These are phyloP conservation scores for Eimeria acervulina DNA, from an alignment of 169 alveolate species.

Conservation along the genomic window DNA sequence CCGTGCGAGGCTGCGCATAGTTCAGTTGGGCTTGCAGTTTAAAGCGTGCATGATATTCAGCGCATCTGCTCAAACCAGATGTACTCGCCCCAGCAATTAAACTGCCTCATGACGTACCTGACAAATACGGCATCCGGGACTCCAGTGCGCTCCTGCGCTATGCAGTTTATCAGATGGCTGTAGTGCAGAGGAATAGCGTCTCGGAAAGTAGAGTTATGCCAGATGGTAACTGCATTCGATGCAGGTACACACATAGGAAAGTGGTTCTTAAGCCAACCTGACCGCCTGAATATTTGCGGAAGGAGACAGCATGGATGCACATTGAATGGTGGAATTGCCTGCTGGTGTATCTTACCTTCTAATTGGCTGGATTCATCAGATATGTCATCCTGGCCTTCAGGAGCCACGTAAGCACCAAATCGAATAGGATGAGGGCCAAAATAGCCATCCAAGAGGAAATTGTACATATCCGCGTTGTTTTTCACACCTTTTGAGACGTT, in stretches of 20 bases:
- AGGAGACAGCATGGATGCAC: neutral
- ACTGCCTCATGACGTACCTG: neutral
- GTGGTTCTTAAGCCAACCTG: neutral
- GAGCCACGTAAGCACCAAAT: slow-evolving; percentile 64
- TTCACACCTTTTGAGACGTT: slow-evolving; percentile 15
- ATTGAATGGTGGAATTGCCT: neutral
- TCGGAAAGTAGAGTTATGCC: slow-evolving; percentile 68
- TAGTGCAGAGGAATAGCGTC: slow-evolving; percentile 66
- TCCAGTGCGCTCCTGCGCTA: slow-evolving; percentile 69
- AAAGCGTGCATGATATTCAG: neutral
- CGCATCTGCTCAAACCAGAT: neutral
- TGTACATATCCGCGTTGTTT: slow-evolving; percentile 34
- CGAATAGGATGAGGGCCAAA: slow-evolving; percentile 43
- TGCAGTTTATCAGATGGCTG: slow-evolving; percentile 45
- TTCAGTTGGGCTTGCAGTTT: neutral
- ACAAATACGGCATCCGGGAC: slow-evolving; percentile 15
- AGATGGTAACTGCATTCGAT: slow-evolving; percentile 55
- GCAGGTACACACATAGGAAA: neutral
- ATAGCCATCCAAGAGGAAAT: slow-evolving; percentile 37
- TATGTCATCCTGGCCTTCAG: slow-evolving; percentile 44
- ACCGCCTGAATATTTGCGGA: neutral
- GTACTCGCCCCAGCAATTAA: neutral
- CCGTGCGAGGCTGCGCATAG: no score
- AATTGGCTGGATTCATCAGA: slow-evolving; percentile 41
- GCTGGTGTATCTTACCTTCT: neutral